Conservation (phyloP, 768 basidiomycete genomes). For the Suillus bovinus region DNA sequence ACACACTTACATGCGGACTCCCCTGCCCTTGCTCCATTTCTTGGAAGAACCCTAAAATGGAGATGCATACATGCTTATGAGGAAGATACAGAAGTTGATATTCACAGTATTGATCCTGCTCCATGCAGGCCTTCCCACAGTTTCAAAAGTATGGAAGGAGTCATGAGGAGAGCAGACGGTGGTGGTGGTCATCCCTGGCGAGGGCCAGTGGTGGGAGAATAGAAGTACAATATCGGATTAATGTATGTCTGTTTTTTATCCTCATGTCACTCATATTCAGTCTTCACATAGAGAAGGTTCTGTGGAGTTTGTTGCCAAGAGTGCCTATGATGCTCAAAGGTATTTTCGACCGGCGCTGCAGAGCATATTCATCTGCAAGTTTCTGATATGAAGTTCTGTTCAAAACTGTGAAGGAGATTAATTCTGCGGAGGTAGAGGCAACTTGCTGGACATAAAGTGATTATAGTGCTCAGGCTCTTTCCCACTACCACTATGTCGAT, state of each 20-base stretch:
- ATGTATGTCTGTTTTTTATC: constrained; percentile 33
- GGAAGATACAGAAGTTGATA: constrained; percentile 36
- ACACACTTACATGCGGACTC: constrained; percentile 50
- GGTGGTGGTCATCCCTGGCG: constrained; percentile 25
- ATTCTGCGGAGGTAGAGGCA: no score
- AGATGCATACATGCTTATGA: constrained; percentile 40
- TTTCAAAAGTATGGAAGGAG: background rate
- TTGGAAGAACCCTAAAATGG: constrained; percentile 44
- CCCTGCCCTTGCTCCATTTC: constrained; percentile 50
- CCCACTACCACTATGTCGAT: no score
- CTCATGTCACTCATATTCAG: constrained; percentile 4
- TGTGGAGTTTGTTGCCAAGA: constrained; percentile 38
- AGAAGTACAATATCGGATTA: constrained; percentile 53
- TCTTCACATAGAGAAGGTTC: constrained; percentile 26
- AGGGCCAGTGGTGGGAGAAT: constrained; percentile 43
- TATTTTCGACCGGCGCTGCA: constrained; percentile 9
- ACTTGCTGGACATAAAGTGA: no score
- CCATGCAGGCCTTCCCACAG: background rate
- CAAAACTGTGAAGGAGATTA: no score
- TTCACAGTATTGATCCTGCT: constrained; percentile 22
- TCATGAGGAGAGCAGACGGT: background rate
- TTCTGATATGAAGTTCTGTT: constrained; percentile 6
- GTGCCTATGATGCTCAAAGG: constrained; percentile 49
- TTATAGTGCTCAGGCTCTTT: no score
- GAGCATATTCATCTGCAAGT: background rate